phyloP scores from a whole-genome alignment of 805 yeast species.

The Dipodascus albidus region DNA sequence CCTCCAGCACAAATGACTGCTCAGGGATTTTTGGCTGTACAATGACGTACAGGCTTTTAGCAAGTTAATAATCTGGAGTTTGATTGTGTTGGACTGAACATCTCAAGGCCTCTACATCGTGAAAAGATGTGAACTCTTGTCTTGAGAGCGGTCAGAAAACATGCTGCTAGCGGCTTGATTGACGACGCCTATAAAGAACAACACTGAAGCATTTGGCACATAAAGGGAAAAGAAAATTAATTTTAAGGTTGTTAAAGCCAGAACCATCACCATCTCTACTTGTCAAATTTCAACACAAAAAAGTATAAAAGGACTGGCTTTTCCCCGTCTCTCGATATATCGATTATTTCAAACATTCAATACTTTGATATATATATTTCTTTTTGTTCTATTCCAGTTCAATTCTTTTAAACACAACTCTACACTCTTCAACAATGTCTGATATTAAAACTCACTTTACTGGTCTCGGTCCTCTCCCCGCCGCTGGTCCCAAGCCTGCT shows the following conservation, averaged over 20 bases:
- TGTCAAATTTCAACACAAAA: constrained; percentile 2
- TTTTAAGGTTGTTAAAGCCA: background rate
- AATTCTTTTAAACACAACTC: too few relatives aligned
- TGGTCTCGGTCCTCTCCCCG: constrained; percentile 36
- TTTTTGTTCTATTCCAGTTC: too few relatives aligned
- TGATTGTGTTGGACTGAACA: too few relatives aligned
- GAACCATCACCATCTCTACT: background rate
- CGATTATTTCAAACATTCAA: too few relatives aligned
- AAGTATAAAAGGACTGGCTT: background rate
- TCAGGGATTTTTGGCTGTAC: background rate
- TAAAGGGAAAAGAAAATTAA: background rate
- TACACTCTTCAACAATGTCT: constrained; percentile 9
- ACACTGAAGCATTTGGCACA: background rate
- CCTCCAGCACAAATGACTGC: background rate
- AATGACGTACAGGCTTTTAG: background rate
- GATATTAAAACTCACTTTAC: constrained; percentile 21
- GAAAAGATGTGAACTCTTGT: too few relatives aligned
- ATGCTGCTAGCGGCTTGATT: too few relatives aligned
- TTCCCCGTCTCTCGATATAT: background rate
- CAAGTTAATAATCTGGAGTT: too few relatives aligned
- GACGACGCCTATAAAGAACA: background rate
- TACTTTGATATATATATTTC: too few relatives aligned
- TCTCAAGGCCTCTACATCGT: too few relatives aligned
- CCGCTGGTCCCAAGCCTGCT: constrained; percentile 40
- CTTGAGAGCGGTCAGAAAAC: too few relatives aligned